A percentile compares a stretch with the other conserved stretches of the same genome.
phyloP scores from a whole-genome alignment of 148 eudicot species.

The Rhododendron simsii region DNA sequence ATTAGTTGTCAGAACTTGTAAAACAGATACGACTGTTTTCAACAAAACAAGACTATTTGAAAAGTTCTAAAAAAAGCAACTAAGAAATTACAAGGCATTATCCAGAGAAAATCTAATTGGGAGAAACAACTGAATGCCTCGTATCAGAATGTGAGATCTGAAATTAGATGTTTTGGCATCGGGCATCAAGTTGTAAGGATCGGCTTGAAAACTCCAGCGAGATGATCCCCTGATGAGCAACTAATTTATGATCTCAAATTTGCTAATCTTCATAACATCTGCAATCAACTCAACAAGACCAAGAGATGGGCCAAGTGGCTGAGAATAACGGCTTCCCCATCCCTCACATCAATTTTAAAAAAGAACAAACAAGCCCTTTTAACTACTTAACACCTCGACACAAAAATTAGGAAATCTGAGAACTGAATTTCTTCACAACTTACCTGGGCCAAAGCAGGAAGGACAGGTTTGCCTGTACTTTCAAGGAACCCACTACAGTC shows the following conservation, averaged over 20 bases:
- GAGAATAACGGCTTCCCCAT: neutral
- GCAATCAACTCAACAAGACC: neutral
- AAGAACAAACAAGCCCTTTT: neutral
- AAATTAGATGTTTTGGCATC: neutral
- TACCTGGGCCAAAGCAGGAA: slow-evolving; percentile 99
- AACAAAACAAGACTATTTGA: neutral
- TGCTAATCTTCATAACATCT: neutral
- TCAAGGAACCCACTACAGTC: slow-evolving; percentile 95
- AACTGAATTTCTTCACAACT: neutral
- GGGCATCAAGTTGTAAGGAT: neutral
- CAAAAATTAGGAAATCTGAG: neutral
- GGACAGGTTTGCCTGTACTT: slow-evolving; percentile 80
- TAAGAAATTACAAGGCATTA: neutral
- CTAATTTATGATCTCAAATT: neutral
- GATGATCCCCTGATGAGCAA: neutral
- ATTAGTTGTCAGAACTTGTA: neutral
- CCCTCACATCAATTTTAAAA: neutral
- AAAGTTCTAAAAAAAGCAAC: neutral
- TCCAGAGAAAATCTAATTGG: neutral
- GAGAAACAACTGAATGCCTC: neutral
- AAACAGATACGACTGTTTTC: neutral
- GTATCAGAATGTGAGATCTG: neutral
- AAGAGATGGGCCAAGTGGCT: neutral
- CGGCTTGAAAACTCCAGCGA: neutral
- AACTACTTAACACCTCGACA: neutral